Percentiles rank a stretch among this genome's conserved stretches.
phyloP scores from a whole-genome alignment of 2,329 filamentous ascomycete genomes.

The Aureobasidium zeae region DNA sequence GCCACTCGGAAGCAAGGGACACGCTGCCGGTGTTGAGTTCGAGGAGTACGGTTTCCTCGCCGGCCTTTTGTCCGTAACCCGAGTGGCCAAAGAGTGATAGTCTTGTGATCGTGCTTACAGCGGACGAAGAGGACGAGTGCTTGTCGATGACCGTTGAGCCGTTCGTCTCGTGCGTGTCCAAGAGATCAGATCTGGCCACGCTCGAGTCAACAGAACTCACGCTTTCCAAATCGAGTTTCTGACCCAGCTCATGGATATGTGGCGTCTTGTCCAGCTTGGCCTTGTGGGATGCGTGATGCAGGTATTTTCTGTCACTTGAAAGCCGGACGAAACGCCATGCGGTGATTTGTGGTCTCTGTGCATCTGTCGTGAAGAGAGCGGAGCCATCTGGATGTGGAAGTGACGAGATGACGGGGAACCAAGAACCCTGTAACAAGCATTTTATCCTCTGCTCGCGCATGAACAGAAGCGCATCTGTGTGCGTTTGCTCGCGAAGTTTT shows the following conservation, averaged over 20 bases:
- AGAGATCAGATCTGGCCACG: conserved; percentile 14
- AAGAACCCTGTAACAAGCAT: conserved; percentile 77
- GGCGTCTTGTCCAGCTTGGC: conserved; percentile 54
- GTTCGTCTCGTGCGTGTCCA: background rate
- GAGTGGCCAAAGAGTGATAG: conserved; percentile 12
- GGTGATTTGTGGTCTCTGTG: conserved; percentile 33
- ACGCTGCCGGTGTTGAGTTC: conserved; percentile 75
- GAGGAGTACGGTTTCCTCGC: conserved; percentile 60
- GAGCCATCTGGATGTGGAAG: conserved; percentile 30
- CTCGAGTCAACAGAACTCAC: conserved; percentile 94
- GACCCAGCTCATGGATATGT: conserved; percentile 59
- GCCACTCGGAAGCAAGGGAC: conserved; percentile 85
- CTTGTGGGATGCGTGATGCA: conserved; percentile 84
- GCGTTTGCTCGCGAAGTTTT: conserved; percentile 84
- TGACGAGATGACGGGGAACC: conserved; percentile 59
- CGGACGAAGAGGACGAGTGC: background rate
- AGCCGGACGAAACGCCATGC: conserved; percentile 78
- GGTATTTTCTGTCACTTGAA: conserved; percentile 79
- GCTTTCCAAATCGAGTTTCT: conserved; percentile 77
- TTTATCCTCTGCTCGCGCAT: conserved; percentile 94
- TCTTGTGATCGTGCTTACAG: conserved; percentile 12
- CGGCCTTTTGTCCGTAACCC: background rate
- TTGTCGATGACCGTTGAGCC: background rate
- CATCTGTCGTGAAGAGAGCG: conserved; percentile 32
- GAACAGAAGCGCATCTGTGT: conserved; percentile 86